Evolutionary conservation across 2,329 filamentous ascomycete genomes (phyloP), one percentile per base, ranked within the genome.

Genomic region (Beauveria medogensis): DNA sequence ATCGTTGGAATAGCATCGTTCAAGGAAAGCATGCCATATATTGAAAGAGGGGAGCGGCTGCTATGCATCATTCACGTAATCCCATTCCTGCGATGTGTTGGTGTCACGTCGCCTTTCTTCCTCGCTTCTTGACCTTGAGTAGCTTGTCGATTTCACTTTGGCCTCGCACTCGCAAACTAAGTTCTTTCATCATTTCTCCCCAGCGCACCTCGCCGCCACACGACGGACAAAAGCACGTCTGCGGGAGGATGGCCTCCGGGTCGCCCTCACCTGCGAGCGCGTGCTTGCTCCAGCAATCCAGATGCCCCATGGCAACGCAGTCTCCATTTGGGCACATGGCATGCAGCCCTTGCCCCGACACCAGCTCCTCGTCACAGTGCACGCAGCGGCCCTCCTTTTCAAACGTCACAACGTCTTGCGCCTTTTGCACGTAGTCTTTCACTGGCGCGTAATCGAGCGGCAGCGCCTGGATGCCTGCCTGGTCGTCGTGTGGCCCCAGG

Each of bases 181-280:
- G 74, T 70, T 96, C 92, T 69, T 86, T 92, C 76, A 95, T 88
- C 75, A 97, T 83, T 53, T 89, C 83, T 0, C 80, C 78, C 93
- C 93, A 97, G 55, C 78, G 71, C 2, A 92, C 74, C 5, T 77
- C 72, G 0, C 78, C 77, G 1, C 79, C 74, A 69, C 93, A 97
- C 22, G 75, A 75, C 0, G 91, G 91, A 74, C 93, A 97, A 2
- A 68, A 72, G 2, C 91, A 92, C 40, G 78, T 70, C 1, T 82
- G 77, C 0, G 93, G 93, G 1, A 96, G 69, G 1, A 96, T 67
- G 3, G 76, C 72, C 3, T 75, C 72, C 0, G 48, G 1, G 9
- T 70, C 67, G 0, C 68, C 69, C 3, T 75, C 71, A 1, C 68
- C 63, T 1, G 66, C 69, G 2, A 86, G 72, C 2, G 85, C 72